Evolutionary conservation across 2,329 filamentous ascomycete genomes (phyloP).

Genomic region (Fusarium sp.): DNA sequence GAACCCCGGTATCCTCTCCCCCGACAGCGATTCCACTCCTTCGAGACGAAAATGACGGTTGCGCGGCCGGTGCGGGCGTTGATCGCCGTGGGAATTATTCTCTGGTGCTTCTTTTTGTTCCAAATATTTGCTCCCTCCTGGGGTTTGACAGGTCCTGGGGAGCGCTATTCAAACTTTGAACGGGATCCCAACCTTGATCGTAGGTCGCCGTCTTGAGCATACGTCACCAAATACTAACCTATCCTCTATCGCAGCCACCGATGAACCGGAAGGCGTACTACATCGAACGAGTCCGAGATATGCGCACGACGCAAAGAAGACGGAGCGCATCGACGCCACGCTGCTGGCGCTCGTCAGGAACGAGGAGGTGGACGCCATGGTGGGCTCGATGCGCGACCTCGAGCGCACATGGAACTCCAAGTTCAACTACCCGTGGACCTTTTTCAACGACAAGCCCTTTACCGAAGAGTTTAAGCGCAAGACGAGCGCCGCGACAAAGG

Average conservation of each 20-base stretch:
- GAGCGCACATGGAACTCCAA: conserved; percentile 98
- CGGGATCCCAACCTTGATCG: conserved; percentile 89
- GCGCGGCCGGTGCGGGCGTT: conserved; percentile 87
- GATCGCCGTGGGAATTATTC: conserved; percentile 74
- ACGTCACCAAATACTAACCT: conserved; percentile 28
- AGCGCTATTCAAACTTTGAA: conserved; percentile 69
- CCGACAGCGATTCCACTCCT: conserved; percentile 5
- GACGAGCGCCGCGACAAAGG: conserved; percentile 86
- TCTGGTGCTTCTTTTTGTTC: conserved; percentile 84
- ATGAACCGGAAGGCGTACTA: conserved; percentile 83
- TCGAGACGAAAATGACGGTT: conserved; percentile 75
- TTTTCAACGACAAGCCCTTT: conserved; percentile 97
- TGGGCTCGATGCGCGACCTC: conserved; percentile 89
- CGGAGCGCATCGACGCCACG: conserved; percentile 91
- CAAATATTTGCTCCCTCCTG: conserved; percentile 74
- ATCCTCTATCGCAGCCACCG: conserved; percentile 70
- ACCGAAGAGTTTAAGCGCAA: conserved; percentile 90
- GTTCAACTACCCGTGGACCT: conserved; percentile 99
- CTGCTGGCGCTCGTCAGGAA: conserved; percentile 93
- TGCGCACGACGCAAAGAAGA: conserved; percentile 77
- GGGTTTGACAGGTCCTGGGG: conserved; percentile 55
- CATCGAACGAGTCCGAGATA: conserved; percentile 82
- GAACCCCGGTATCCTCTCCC: conserved; percentile 2
- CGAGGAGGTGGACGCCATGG: conserved; percentile 84
- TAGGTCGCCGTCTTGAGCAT: conserved; percentile 58